Evolutionary conservation across 208 protist species (phyloP).

Genomic region (Leishmania turanica): DNA sequence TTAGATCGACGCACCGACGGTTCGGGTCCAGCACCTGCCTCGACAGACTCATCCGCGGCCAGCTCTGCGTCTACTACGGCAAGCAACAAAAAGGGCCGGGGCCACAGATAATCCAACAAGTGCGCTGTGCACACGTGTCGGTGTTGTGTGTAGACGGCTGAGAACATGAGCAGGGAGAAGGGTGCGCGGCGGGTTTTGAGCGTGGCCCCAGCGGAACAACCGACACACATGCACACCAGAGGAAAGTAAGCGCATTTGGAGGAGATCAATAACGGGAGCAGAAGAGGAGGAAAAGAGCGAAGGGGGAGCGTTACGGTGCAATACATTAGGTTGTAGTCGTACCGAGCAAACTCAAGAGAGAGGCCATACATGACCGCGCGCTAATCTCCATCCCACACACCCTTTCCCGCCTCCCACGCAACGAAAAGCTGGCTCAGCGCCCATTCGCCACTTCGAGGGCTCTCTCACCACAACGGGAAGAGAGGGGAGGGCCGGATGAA

Average conservation of each 20-base stretch:
- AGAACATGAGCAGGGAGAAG: background rate
- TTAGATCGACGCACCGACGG: constrained; percentile 57
- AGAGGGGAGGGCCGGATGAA: background rate
- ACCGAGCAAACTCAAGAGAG: background rate
- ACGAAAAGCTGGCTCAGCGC: background rate
- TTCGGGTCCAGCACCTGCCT: constrained; percentile 10
- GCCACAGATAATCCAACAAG: background rate
- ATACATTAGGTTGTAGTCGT: background rate
- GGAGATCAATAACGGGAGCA: background rate
- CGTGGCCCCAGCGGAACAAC: background rate
- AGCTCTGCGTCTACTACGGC: background rate
- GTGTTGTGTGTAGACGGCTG: background rate
- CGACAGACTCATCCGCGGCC: constrained; percentile 5
- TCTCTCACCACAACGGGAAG: background rate
- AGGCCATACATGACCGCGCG: background rate
- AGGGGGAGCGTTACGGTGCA: background rate
- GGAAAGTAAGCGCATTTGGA: background rate
- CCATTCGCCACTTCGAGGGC: background rate
- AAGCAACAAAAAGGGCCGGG: background rate
- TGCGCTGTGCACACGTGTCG: background rate
- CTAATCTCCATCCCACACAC: background rate
- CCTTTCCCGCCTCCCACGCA: background rate
- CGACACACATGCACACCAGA: background rate
- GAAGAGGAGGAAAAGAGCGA: background rate
- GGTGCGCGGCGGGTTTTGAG: too few species aligned